These are phyloP conservation scores for Aplosporella prunicola DNA, from an alignment of 2,329 filamentous ascomycete species.

Conservation along the genomic window DNA sequence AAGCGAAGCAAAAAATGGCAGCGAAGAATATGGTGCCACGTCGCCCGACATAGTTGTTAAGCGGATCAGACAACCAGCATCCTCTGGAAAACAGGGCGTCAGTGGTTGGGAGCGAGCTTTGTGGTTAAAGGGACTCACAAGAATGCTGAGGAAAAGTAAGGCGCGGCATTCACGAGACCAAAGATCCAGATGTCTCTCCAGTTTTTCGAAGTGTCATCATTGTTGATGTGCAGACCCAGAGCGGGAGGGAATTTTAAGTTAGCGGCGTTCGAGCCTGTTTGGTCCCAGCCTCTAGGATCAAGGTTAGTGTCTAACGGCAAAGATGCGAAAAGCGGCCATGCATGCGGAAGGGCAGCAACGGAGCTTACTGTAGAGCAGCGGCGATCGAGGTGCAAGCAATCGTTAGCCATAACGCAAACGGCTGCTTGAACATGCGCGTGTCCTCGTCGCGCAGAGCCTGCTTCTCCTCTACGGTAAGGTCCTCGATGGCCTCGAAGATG, in stretches of 20 bases:
- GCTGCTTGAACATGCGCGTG: conserved; percentile 58
- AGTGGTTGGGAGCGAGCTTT: too few species aligned
- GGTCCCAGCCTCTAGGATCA: conserved; percentile 48
- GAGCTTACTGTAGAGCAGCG: conserved; percentile 48
- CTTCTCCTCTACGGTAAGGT: conserved; percentile 53
- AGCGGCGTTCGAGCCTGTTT: conserved; percentile 42
- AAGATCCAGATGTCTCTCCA: conserved; percentile 49
- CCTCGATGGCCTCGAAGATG: conserved; percentile 52
- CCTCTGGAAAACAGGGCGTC: too few species aligned
- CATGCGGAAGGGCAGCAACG: background rate
- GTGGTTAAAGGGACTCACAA: too few species aligned
- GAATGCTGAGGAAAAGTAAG: conserved; percentile 57
- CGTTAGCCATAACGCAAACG: conserved; percentile 54
- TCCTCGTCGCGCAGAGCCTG: conserved; percentile 51
- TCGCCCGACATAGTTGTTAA: conserved; percentile 61
- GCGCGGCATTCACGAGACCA: conserved; percentile 52
- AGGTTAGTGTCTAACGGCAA: background rate
- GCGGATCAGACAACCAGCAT: conserved; percentile 64
- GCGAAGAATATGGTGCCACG: conserved; percentile 68
- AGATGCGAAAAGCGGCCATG: background rate
- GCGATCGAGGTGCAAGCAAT: conserved; percentile 60
- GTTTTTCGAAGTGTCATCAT: too few species aligned
- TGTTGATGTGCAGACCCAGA: conserved; percentile 36
- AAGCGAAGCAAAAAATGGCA: conserved; percentile 52
- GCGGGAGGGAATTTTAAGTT: conserved; percentile 51